Evolutionary conservation across 768 basidiomycete genomes (phyloP), one percentile per base, ranked within the genome.

Genomic region (Rhizopogon vinicolor): DNA sequence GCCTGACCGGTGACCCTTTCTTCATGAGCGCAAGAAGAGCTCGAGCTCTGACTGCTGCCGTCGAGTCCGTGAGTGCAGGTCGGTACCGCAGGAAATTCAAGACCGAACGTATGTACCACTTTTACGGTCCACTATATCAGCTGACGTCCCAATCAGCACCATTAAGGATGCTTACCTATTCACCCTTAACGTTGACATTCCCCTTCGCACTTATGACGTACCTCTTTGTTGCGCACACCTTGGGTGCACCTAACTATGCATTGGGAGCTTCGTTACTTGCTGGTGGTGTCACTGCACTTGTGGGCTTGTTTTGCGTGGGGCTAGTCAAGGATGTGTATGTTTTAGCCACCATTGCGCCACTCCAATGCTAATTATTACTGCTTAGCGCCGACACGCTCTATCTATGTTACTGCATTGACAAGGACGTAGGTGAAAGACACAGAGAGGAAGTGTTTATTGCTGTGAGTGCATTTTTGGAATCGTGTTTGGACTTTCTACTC

Each of bases 181-280:
- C 89, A 12, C 88, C 93, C 16, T 74, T 91, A 49, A 89, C 87
- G 1, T 74, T 93, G 57, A 89, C 90, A 1, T 79, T 94, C 59
- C 89, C 92, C 5, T 89, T 91, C 59, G 86, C 91, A 13, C 74
- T 95, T 29, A 72, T 81, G 39, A 89, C 92, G 5, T 97, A 96
- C 68, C 70, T 98, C 18, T 91, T 95, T 61, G 89, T 93, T n/a
- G 88, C 91, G 2, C 90, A 92, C 69, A 86, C 88, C 0, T 71
- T 93, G 19, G 66, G 69, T 16, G 83, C 85, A 25, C 90, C 91
- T 0, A 68, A 84, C 44, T 80, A 88, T 62, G 91, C 92, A 0
- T 75, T 93, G 7, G 78, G 85, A 12, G 88, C 89, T 19, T 84
- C 89, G 1, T 60, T 95, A 14, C 74, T 95, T 3, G 88, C 87